These are phyloP conservation scores for Aurinia saxatilis DNA, from an alignment of 345 rosid genomes.

Conservation along the genomic window DNA sequence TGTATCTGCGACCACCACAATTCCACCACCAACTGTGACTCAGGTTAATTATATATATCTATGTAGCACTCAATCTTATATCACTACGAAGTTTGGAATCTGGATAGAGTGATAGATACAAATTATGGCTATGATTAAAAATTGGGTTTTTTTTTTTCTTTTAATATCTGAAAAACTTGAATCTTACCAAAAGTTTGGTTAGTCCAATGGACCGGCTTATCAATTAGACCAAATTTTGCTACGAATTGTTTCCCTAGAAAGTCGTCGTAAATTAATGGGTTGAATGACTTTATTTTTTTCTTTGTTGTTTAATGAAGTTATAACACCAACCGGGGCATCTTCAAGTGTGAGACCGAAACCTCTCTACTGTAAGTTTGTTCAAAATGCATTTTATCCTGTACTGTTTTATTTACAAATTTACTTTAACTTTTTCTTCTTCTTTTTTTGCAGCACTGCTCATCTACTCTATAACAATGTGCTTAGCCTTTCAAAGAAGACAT, in stretches of 20 bases:
- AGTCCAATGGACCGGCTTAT: neutral
- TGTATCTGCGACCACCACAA: slow-evolving; percentile 66
- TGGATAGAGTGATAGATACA: no score
- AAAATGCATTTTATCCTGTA: neutral
- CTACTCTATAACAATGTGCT: slow-evolving; percentile 1
- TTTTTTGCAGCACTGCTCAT: slow-evolving; percentile 14
- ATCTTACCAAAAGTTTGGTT: no score
- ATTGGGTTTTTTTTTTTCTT: no score
- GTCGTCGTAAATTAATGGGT: neutral
- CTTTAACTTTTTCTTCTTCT: neutral
- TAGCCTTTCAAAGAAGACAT: neutral
- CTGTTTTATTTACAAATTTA: neutral
- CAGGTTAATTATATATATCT: no score
- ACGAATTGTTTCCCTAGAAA: neutral
- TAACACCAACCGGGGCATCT: slow-evolving; percentile 5
- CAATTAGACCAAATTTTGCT: neutral
- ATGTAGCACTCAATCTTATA: no score
- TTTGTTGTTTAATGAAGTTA: neutral
- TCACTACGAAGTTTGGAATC: no score
- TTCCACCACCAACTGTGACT: slow-evolving; percentile 81
- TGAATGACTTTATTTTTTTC: neutral
- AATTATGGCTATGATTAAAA: no score
- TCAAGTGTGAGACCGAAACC: neutral
- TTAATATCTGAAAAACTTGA: no score
- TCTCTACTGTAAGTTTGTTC: slow-evolving; percentile 18